Evolutionary conservation across 768 basidiomycete species (phyloP).

Genomic region (Jaapia argillacea): DNA sequence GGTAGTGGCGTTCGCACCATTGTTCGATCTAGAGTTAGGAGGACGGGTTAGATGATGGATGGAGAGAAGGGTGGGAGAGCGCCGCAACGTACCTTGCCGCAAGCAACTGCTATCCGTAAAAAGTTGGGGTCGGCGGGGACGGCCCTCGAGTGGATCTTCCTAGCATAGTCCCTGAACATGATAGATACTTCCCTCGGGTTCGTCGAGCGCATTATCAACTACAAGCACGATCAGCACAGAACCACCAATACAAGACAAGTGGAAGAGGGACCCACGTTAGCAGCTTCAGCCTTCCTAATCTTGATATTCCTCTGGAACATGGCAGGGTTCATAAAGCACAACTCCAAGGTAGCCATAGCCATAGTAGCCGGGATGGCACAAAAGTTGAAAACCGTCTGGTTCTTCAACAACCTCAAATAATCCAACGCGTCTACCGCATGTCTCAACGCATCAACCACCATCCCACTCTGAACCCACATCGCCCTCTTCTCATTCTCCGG

Average conservation of each 20-base stretch:
- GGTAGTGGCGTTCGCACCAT: constrained; percentile 92
- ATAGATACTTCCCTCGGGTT: constrained; percentile 88
- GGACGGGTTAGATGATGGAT: constrained; percentile 5
- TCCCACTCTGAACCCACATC: constrained; percentile 74
- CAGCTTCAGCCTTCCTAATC: constrained; percentile 88
- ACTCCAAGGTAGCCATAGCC: constrained; percentile 88
- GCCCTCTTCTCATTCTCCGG: constrained; percentile 54
- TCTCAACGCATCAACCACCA: constrained; percentile 80
- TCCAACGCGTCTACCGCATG: constrained; percentile 84
- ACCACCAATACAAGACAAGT: not conserved
- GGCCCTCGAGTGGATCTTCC: constrained; percentile 76
- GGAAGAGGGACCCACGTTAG: constrained; percentile 59
- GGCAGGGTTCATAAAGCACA: constrained; percentile 88
- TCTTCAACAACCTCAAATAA: constrained; percentile 78
- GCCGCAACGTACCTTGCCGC: constrained; percentile 54
- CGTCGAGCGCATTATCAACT: constrained; percentile 89
- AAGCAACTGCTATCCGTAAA: constrained; percentile 72
- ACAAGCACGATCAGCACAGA: not conserved
- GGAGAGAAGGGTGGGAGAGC: constrained; percentile 2
- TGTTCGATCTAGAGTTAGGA: constrained; percentile 66
- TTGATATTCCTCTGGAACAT: constrained; percentile 89
- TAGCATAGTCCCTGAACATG: constrained; percentile 77
- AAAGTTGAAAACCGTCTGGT: constrained; percentile 92
- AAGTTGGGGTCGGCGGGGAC: constrained; percentile 79
- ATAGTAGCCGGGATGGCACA: constrained; percentile 91